Percentiles rank a stretch among this genome's conserved stretches.
These are phyloP conservation scores for Fusarium sp. DNA, from an alignment of 2,329 filamentous ascomycete genomes.

Conservation along the genomic window DNA sequence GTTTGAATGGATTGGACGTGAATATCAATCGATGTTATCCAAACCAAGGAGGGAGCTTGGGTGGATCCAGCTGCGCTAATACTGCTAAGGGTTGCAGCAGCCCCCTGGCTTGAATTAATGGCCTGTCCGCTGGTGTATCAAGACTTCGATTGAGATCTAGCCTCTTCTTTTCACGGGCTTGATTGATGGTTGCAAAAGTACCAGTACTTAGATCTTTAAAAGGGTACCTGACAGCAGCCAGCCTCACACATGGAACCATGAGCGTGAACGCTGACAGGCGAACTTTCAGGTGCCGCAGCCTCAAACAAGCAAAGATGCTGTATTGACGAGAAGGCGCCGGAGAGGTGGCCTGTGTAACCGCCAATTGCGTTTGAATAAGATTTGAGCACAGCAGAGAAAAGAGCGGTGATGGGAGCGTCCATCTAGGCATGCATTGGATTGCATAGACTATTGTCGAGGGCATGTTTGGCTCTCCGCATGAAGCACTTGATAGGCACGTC, in stretches of 20 bases:
- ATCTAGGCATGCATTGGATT: constrained; percentile 2
- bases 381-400: constrained; percentile 21
- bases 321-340: constrained; percentile 16
- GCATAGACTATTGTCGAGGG: constrained; percentile 8
- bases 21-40: constrained; percentile 16
- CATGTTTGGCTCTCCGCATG: constrained; percentile 29
- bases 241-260: constrained; percentile 15
- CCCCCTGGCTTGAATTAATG: constrained; percentile 34
- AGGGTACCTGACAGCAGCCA: constrained; percentile 29
- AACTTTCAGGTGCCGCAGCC: constrained; percentile 26
- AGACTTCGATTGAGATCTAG: constrained; percentile 32
- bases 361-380: constrained; percentile 8
- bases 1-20: constrained; percentile 3
- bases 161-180: constrained; percentile 6
- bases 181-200: constrained; percentile 24
- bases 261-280: constrained; percentile 20
- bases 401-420: constrained; percentile 31
- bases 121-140: constrained; percentile 35
- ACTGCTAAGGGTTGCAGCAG: constrained; percentile 31
- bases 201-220: constrained; percentile 23
- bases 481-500: constrained; percentile 32
- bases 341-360: constrained; percentile 15
- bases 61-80: constrained; percentile 39
- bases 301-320: constrained; percentile 26
- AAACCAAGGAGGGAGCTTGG: constrained; percentile 44